Conservation (phyloP, 208 protist genomes). For the Lotmaria passim region DNA sequence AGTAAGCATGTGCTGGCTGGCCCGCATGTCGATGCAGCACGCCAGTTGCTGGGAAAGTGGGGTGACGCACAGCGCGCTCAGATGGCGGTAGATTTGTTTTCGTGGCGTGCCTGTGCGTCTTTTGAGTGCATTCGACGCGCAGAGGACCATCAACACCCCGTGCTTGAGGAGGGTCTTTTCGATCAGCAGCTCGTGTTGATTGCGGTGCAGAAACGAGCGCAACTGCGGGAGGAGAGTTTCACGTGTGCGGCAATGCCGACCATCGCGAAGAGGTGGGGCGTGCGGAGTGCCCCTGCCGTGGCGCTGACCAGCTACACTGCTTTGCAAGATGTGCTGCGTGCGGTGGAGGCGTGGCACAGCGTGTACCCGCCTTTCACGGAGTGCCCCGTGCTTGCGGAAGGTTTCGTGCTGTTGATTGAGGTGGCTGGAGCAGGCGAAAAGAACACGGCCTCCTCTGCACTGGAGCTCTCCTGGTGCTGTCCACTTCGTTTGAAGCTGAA, state of each 20-base stretch:
- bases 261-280: constrained; percentile 49
- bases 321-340: constrained; percentile 37
- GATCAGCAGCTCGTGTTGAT: constrained; percentile 68
- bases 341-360: constrained; percentile 45
- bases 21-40: constrained; percentile 71
- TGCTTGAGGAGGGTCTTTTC: constrained; percentile 56
- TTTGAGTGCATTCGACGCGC: constrained; percentile 75
- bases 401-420: constrained; percentile 79
- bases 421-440: constrained; percentile 13
- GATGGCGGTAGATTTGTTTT: constrained; percentile 61
- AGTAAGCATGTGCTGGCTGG: constrained; percentile 86
- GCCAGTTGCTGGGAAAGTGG: constrained; percentile 40
- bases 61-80: constrained; percentile 35
- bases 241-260: constrained; percentile 32
- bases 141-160: constrained; percentile 68
- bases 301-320: constrained; percentile 16
- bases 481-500: constrained; percentile 87
- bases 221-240: constrained; percentile 56
- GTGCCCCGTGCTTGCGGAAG: constrained; percentile 62
- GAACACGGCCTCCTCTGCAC: too few relatives aligned
- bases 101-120: constrained; percentile 36
- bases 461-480: too few relatives aligned
- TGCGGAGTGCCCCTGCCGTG: constrained; percentile 42
- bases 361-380: constrained; percentile 28
- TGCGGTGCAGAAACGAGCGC: constrained; percentile 52